Evolutionary conservation across 495 filamentous ascomycete genomes (phyloP), one percentile per base, ranked within the genome.

Genomic region (Xylona heveae): DNA sequence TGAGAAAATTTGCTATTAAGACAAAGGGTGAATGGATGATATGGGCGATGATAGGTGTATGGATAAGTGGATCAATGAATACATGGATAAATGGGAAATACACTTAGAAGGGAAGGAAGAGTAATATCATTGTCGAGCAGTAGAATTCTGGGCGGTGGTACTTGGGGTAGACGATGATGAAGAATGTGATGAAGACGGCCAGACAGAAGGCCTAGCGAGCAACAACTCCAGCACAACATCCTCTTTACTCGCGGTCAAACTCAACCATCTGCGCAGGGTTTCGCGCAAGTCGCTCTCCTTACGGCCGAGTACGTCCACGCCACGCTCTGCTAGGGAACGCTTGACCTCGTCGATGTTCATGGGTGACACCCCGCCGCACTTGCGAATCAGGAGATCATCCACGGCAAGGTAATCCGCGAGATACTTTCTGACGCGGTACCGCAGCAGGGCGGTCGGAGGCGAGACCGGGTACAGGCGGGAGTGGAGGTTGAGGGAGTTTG

Each of bases 371-470:
- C 67, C 64, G 3, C 64, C 66, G 40, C 56, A 50, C 16, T 44
- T 46, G 34, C 44, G 34, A 31, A 78, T 67, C 44, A 74, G 48
- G 19, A 23, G 29, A 53, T 79, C 73, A 56, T 78, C 74, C 31
- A 59, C 35, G 6, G 45, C 48, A 43, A 78, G 37, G 42, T 74
- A 74, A n/a, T n/a, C n/a, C 29, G 57, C 45, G 21, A 64, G 37
- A 42, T 57, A 47, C 34, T 46, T 47, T 22, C 32, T 34, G 31
- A 75, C 39, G 2, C 54, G 48, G 30, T 51, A 42, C 15, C 55
- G 45, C 40, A 66, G 40, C 6, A 58, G 38, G 16, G 51, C 31
- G 17, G 27, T 42, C 6, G 39, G 38, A n/a, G 47, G 50, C 34
- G 43, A 66, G 8, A 38, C 29, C 41, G 42, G 24, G 35, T 36